phyloP scores from a whole-genome alignment of 495 filamentous ascomycete genomes.

The Bacidia gigantensis region DNA sequence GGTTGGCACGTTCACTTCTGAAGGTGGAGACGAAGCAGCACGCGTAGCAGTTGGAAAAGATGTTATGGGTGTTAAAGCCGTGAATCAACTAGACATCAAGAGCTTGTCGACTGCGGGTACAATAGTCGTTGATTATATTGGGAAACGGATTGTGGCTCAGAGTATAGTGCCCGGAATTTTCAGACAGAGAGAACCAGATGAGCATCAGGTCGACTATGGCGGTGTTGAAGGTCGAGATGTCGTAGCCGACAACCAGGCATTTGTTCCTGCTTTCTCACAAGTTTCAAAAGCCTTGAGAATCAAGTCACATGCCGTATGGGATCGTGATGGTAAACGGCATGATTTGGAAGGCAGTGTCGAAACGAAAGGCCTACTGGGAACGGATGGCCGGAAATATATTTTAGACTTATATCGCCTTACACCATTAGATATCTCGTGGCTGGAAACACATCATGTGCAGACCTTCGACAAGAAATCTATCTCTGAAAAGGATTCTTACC shows the following conservation, averaged over 20 bases:
- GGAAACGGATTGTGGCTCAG: slow-evolving; percentile 93
- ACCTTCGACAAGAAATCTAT: slow-evolving; percentile 17
- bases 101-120: slow-evolving; percentile 92
- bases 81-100: slow-evolving; percentile 92
- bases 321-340: slow-evolving; percentile 82
- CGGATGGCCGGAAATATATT: slow-evolving; percentile 92
- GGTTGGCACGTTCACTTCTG: slow-evolving; percentile 88
- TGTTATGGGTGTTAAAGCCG: slow-evolving; percentile 78
- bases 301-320: slow-evolving; percentile 96
- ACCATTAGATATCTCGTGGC: slow-evolving; percentile 79
- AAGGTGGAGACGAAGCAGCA: slow-evolving; percentile 95
- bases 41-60: slow-evolving; percentile 95
- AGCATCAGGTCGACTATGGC: slow-evolving; percentile 98
- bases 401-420: slow-evolving; percentile 92
- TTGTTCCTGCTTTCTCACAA: slow-evolving; percentile 74
- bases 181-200: slow-evolving; percentile 91
- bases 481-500: slow-evolving; percentile 48
- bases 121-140: slow-evolving; percentile 91
- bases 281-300: slow-evolving; percentile 73
- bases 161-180: slow-evolving; percentile 99
- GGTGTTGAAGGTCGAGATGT: slow-evolving; percentile 96
- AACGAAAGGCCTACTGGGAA: slow-evolving; percentile 95
- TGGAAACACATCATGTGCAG: slow-evolving; percentile 54
- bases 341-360: slow-evolving; percentile 93
- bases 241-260: slow-evolving; percentile 75